These are phyloP conservation scores for Jatropha curcas DNA, from an alignment of 345 rosid species.

Conservation along the genomic window DNA sequence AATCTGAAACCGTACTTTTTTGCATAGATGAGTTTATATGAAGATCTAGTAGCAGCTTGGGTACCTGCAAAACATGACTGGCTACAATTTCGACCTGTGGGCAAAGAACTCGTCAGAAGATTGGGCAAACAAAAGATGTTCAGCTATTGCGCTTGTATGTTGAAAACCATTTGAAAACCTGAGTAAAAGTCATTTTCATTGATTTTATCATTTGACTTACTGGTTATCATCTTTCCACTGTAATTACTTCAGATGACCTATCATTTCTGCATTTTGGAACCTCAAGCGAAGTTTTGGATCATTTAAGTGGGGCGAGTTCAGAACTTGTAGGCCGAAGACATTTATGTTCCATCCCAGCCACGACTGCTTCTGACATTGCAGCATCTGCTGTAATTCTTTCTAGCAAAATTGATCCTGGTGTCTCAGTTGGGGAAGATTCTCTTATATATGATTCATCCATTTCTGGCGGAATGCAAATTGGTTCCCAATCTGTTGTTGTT, in stretches of 20 bases:
- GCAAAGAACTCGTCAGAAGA: constrained; percentile 63
- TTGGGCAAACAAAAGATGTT: constrained; percentile 78
- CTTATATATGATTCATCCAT: constrained; percentile 79
- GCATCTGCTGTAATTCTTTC: constrained; percentile 86
- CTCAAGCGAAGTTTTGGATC: constrained; percentile 94
- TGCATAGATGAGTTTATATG: constrained; percentile 92
- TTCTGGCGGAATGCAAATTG: constrained; percentile 75
- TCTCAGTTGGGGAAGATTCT: constrained; percentile 92
- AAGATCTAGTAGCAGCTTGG: constrained; percentile 98
- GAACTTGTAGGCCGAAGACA: constrained; percentile 90
- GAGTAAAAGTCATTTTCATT: constrained; percentile 6
- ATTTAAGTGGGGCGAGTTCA: constrained; percentile 73
- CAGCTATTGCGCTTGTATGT: constrained; percentile 87
- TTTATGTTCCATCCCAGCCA: constrained; percentile 90
- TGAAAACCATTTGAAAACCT: constrained; percentile 9
- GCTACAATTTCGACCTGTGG: constrained; percentile 66
- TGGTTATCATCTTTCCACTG: constrained; percentile 17
- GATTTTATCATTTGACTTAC: constrained; percentile 11
- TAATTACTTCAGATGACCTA: constrained; percentile 64
- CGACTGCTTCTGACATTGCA: constrained; percentile 86
- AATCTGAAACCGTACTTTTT: constrained; percentile 9
- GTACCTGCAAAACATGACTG: constrained; percentile 92
- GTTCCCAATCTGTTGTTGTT: constrained; percentile 87
- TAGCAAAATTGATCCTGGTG: constrained; percentile 80
- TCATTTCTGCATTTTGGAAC: constrained; percentile 95